Base-by-base conservation (phyloP, 805 yeast species). In the Cyberlindnera xylosilytica region DNA sequence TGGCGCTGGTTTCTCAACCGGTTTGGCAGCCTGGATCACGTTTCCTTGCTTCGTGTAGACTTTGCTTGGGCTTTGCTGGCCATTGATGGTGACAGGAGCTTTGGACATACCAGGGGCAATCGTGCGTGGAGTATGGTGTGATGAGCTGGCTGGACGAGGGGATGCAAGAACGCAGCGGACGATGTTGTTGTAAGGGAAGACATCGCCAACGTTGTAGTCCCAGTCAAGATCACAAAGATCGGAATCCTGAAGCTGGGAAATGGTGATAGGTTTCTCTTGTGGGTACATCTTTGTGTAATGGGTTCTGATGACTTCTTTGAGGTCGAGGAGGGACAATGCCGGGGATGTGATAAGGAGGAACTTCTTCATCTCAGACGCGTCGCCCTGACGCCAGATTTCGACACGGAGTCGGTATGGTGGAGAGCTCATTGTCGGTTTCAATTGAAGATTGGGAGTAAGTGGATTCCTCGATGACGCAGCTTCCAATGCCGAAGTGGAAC, bases 301-400 rank as follows among this genome's bases (percentile, higher is more conserved):
- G 7, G n/a, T 6, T 29, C 19, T 29, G 32, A 29, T 29, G 9
- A 8, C 13, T 9, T 29, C 32, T 16, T 17, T 17, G 11, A 29
- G 19, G 6, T 29, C n/a, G 8, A 6, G 19, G 13, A 29, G 32
- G 6, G 18, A 6, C 10, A 29, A 5, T 17, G 19, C 12, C 16
- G 32, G 32, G 4, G 32, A 15, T 5, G 32, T 29, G 13, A 29
- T 7, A 16, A 29, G 18, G 19, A 29, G 32, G 32, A 29, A 16
- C 12, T 17, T 29, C 20, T 29, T 15, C 9, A 15, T 6, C 32
- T 15, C 32, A 6, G 32, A 29, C 32, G 32, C 32, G 32, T 29
- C 32, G n/a, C 32, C 32, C 19, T 29, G 18, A 29, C 32, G 32
- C 32, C 32, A 29, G 19, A 29, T 29, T 12, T 29, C 32, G 13